These are phyloP conservation scores for Gardenia jasminoides DNA, from an alignment of 257 asterid genomes.

Conservation along the genomic window DNA sequence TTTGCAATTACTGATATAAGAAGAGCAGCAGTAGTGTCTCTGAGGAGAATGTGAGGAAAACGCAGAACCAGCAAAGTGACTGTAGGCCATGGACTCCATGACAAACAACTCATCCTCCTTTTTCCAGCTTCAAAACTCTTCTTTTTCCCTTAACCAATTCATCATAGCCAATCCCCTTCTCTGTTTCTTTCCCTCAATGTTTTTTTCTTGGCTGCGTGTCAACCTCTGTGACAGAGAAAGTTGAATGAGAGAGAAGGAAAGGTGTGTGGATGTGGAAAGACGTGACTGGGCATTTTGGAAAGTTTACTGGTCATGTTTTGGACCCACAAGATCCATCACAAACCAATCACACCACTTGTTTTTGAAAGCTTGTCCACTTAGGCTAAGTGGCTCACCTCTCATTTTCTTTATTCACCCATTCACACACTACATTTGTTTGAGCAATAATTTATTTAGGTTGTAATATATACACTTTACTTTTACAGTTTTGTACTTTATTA, in stretches of 20 bases:
- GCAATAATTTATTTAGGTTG: too few species aligned
- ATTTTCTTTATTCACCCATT: too few species aligned
- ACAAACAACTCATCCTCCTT: conserved; percentile 51
- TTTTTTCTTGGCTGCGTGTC: conserved; percentile 21
- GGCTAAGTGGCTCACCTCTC: background rate
- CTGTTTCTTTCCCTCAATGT: background rate
- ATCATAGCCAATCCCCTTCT: conserved; percentile 9
- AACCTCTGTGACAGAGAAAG: conserved; percentile 20
- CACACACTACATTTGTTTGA: too few species aligned
- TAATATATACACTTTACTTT: too few species aligned
- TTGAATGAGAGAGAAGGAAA: conserved; percentile 12
- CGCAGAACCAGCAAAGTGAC: conserved; percentile 31
- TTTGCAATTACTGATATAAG: conserved; percentile 30
- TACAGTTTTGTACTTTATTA: too few species aligned
- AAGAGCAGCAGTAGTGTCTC: conserved; percentile 7
- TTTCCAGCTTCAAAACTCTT: conserved; percentile 25
- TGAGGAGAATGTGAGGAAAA: conserved; percentile 42
- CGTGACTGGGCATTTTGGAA: conserved; percentile 13
- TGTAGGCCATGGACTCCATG: conserved; percentile 57
- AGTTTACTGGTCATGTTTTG: conserved; percentile 32
- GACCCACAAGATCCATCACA: conserved; percentile 45
- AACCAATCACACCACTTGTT: conserved; percentile 35
- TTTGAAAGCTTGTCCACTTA: background rate
- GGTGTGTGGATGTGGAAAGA: conserved; percentile 43
- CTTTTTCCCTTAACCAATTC: conserved; percentile 16